These are phyloP conservation scores for Phytopythium vexans DNA, from an alignment of 352 stramenopile species.

Conservation along the genomic window DNA sequence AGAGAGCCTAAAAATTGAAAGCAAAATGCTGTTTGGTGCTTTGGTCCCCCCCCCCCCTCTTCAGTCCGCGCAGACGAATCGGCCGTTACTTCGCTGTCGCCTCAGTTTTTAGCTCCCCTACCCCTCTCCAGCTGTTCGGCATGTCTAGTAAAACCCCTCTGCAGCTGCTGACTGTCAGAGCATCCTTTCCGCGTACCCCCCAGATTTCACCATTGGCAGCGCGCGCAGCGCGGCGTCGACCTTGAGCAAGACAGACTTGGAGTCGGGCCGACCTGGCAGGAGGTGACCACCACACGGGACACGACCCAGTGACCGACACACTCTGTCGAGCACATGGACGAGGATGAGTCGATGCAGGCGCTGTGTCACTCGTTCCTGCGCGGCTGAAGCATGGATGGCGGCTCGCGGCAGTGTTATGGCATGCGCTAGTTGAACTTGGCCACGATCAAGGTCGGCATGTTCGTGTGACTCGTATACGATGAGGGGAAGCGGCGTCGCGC, in stretches of 20 bases:
- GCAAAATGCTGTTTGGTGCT: too few relatives aligned
- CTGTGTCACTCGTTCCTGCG: slow-evolving; percentile 42
- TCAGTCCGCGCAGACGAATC: too few relatives aligned
- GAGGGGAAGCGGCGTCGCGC: slow-evolving; percentile 40
- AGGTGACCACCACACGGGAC: slow-evolving; percentile 33
- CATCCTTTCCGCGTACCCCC: slow-evolving; percentile 5
- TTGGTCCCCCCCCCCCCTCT: too few relatives aligned
- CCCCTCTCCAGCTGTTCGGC: too few relatives aligned
- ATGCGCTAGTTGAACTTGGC: slow-evolving; percentile 26
- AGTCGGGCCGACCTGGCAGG: slow-evolving; percentile 33
- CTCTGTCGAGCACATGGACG: slow-evolving; percentile 5
- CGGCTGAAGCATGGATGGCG: slow-evolving; percentile 18
- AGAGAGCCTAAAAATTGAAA: too few relatives aligned
- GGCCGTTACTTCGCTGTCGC: too few relatives aligned
- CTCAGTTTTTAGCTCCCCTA: too few relatives aligned
- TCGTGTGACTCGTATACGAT: slow-evolving; percentile 54
- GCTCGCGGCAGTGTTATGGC: slow-evolving; percentile 27
- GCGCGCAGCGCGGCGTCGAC: slow-evolving; percentile 22
- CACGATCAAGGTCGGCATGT: slow-evolving; percentile 33
- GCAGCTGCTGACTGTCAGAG: too few relatives aligned
- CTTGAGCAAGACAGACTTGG: slow-evolving; percentile 60
- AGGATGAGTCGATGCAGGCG: slow-evolving; percentile 33
- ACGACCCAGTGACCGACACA: slow-evolving; percentile 25
- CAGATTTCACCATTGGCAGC: slow-evolving; percentile 26
- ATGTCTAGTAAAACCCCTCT: too few relatives aligned